phyloP scores from a whole-genome alignment of 2,329 filamentous ascomycete genomes.

The Arthroderma sp. region DNA sequence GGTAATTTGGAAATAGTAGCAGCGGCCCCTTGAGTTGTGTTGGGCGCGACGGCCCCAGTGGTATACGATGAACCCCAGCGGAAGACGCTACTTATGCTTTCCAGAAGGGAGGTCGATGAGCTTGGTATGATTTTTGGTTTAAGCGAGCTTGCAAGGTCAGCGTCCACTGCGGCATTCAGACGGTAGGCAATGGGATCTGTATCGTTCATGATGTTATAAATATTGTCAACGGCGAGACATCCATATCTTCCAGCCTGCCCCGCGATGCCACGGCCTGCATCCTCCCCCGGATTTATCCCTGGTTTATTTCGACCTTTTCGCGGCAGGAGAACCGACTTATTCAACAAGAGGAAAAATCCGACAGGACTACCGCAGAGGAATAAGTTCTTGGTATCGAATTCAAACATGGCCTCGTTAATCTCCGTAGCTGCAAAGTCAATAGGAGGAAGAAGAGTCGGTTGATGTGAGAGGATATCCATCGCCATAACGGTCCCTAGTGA shows the following conservation, averaged over 20 bases:
- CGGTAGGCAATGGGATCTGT: constrained; percentile 79
- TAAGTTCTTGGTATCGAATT: constrained; percentile 82
- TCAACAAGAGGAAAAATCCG: constrained; percentile 83
- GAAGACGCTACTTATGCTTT: constrained; percentile 52
- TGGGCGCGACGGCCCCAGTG: constrained; percentile 45
- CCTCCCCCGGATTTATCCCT: constrained; percentile 51
- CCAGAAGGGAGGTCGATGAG: constrained; percentile 52
- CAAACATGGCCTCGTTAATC: constrained; percentile 52
- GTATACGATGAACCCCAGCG: constrained; percentile 43
- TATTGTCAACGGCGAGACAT: constrained; percentile 84
- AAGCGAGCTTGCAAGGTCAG: constrained; percentile 61
- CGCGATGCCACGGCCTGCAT: constrained; percentile 52
- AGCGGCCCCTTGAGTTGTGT: constrained; percentile 51
- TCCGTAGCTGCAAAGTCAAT: constrained; percentile 29
- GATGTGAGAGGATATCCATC: constrained; percentile 75
- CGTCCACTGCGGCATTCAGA: constrained; percentile 81
- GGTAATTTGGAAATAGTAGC: constrained; percentile 43
- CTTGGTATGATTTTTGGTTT: constrained; percentile 70
- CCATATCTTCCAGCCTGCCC: constrained; percentile 72
- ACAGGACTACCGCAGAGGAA: constrained; percentile 85
- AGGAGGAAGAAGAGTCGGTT: constrained; percentile 59
- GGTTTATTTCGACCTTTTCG: constrained; percentile 65
- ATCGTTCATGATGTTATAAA: constrained; percentile 81
- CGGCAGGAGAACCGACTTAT: constrained; percentile 59
- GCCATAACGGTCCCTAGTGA: constrained; percentile 93